Base-by-base conservation (phyloP, 805 yeast species). In the Naumovozyma dairenensis region DNA sequence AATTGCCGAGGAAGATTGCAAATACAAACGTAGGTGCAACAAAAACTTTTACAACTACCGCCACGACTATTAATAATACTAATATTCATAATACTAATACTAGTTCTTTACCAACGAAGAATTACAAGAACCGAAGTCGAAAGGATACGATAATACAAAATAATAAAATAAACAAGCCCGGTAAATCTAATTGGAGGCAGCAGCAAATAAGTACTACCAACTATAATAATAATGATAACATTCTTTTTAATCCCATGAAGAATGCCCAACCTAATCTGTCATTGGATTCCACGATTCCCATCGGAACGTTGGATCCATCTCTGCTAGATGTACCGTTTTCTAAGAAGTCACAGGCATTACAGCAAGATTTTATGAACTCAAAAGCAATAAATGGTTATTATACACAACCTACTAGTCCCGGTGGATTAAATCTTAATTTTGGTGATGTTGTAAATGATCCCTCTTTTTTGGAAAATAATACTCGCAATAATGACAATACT, bases 321-420 rank as follows among this genome's bases (percentile, higher is more conserved):
- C 6, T 40, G 14, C 21, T 37, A n/a, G 34, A 35, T 34, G 29
- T 14, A 24, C 54, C 51, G 28, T 32, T 54, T 28, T 53, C 51
- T 26, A 48, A 44, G 31, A 40, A 49, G 28, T 37, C 53, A 19
- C 55, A 49, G 34, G 45, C 42, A 25, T 38, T 53, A 4, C 46
- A 49, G 14, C 56, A 53, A 34, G 55, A 51, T 27, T n/a, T n/a
- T n/a, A 38, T 39, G 13, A 43, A 35, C 27, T 47, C 53, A 5
- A 34, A 54, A 28, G 47, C 55, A 2, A 31, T 49, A 15, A 49
- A 46, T 22, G 57, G 57, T n/a, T 53, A 50, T 36, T 53, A 54
- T 36, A 53, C 58, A 8, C 55, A 51, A 31, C 59, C 59, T 4
- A 51, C 55, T 4, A 50, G 56, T 36, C 58, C 59, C 8, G 55